These are phyloP conservation scores for Ceratocystis albifundus DNA, from an alignment of 2,329 filamentous ascomycete genomes.

Conservation along the genomic window DNA sequence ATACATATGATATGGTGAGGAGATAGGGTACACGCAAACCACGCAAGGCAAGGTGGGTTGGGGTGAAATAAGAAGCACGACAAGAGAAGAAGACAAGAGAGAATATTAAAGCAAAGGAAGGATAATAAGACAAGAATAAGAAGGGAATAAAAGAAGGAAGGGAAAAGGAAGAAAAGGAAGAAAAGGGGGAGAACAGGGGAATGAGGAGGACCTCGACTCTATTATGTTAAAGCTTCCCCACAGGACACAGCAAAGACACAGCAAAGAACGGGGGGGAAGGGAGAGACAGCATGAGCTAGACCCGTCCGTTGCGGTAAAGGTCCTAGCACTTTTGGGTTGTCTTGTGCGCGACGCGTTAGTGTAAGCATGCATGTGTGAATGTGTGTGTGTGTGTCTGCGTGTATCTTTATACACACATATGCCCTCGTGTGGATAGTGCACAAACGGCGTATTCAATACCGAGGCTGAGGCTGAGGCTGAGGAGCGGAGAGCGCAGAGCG, in stretches of 20 bases:
- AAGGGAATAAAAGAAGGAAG: slow-evolving; percentile 1
- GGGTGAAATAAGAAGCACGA: background rate
- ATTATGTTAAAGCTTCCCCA: background rate
- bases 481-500: no score
- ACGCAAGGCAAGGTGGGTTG: background rate
- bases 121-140: slow-evolving; percentile 14
- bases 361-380: no score
- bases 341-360: no score
- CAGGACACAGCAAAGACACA: background rate
- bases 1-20: background rate
- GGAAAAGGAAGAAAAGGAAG: slow-evolving; percentile 7
- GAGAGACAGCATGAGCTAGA: background rate
- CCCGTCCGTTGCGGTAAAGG: no score
- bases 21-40: background rate
- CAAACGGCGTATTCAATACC: no score
- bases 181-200: slow-evolving; percentile 9
- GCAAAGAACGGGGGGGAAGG: background rate
- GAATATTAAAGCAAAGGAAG: background rate
- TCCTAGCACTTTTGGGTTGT: no score
- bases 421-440: no score
- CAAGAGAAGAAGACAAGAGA: background rate
- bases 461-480: no score
- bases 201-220: background rate
- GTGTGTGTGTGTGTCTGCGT: no score
- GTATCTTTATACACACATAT: no score